phyloP scores from a whole-genome alignment of 148 eudicot genomes.

The Bassia scoparia region DNA sequence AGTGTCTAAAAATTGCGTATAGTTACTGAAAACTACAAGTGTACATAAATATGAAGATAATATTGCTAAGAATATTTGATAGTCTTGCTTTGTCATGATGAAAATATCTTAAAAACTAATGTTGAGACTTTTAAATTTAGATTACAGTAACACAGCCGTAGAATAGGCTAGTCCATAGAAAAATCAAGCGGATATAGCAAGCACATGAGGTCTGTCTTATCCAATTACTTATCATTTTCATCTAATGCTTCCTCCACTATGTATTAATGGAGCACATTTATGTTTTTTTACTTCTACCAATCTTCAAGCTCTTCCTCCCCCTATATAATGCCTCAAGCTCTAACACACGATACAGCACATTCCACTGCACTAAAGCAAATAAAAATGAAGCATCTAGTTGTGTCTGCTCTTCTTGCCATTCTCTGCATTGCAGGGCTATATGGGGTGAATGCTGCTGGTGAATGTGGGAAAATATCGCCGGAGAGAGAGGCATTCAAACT shows the following conservation, averaged over 20 bases:
- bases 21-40: too few species aligned
- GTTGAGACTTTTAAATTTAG: too few species aligned
- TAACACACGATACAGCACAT: background rate
- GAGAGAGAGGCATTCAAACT: conserved; percentile 61
- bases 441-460: conserved; percentile 44
- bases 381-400: conserved; percentile 28
- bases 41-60: too few species aligned
- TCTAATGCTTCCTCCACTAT: conserved; percentile 28
- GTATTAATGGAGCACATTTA: conserved; percentile 8
- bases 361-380: background rate
- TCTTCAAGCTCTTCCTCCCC: background rate
- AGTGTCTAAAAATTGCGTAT: too few species aligned
- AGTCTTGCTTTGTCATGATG: too few species aligned
- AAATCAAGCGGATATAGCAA: too few species aligned
- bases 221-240: background rate
- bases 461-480: conserved; percentile 47
- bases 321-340: conserved; percentile 17
- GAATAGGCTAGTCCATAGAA: too few species aligned
- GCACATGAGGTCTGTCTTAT: conserved; percentile 1
- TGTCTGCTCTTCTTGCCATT: conserved; percentile 32
- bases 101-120: too few species aligned
- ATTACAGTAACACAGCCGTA: too few species aligned
- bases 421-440: conserved; percentile 22
- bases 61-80: too few species aligned
- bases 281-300: background rate